Conservation (phyloP, 176 grass and related monocot genomes). For the Lolium rigidum region DNA sequence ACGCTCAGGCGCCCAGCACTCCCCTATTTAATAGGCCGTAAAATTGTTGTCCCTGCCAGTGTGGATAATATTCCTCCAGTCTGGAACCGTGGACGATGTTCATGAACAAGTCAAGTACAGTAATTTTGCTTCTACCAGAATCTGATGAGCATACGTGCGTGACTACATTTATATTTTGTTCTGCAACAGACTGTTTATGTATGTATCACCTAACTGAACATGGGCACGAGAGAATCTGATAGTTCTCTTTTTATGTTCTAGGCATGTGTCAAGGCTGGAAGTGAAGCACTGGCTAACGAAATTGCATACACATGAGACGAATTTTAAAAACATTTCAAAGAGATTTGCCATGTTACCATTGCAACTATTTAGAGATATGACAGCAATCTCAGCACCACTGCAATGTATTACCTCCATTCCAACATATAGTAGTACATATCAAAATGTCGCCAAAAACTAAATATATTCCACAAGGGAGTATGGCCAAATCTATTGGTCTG, state of each 20-base stretch:
- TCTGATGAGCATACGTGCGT: not conserved
- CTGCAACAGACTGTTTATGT: not conserved
- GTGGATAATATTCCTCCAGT: not conserved
- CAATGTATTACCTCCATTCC: no score
- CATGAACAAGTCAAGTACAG: not conserved
- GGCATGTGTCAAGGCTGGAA: not conserved
- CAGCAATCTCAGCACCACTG: not conserved
- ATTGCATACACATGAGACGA: not conserved
- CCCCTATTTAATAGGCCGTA: no score
- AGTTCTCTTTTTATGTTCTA: not conserved
- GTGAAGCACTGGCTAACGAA: not conserved
- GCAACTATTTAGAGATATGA: not conserved
- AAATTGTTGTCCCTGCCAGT: not conserved
- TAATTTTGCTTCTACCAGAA: not conserved
- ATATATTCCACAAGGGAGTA: no score
- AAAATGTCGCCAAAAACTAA: no score
- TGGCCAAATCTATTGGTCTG: not conserved
- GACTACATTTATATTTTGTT: not conserved
- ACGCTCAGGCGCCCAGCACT: no score
- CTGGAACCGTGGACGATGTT: not conserved
- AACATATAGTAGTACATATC: no score
- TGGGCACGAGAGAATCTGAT: not conserved
- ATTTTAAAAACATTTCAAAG: not conserved
- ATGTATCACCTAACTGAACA: slow-evolving; percentile 33
- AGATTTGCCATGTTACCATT: not conserved